Base-by-base conservation (phyloP, 2,329 filamentous ascomycete genomes). In the Fusarium poae region DNA sequence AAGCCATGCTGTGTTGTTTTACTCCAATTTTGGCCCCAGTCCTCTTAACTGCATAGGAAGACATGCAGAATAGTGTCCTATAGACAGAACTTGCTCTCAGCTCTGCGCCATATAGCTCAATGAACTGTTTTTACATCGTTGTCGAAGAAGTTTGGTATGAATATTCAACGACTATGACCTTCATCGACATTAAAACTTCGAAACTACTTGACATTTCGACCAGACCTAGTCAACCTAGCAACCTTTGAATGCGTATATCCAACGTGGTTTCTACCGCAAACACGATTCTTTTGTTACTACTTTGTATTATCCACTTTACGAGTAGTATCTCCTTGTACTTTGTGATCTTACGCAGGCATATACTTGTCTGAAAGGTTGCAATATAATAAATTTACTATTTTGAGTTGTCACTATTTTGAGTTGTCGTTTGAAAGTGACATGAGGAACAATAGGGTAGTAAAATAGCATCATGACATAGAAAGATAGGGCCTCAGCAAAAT, bases 161-260 rank as follows among this genome's bases (percentile, higher is more conserved):
- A 11, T 10, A 16, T 8, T 4, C 39, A 23, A 23, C 7, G 11
- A 13, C 10, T 39, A 1, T 13, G 4, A 20, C n/a, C 20, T 20
- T 11, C 13, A 16, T 23, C 20, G 8, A 23, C 16, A 16, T 42
- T 10, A 4, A 5, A 23, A 23, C 16, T 0, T 23, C 13, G n/a
- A 10, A 23, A 16, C 20, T 9, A 2, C 13, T 23, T 9, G 3
- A 21, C 6, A 23, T 5, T 21, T 8, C 6, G 0, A 15, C 21
- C 4, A 4, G 7, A 39, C 12, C 4, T 8, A 21, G 12, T 15
- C 6, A 23, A 20, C 20, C 4, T 6, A 5, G 4, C 12, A 1
- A 20, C 12, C 7, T 10, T 13, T 11, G 7, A 12, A 13, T 6
- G 5, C 5, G 6, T 6, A 12, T 1, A 13, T 12, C 7, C 1